Evolutionary conservation across 2,329 filamentous ascomycete species (phyloP), one percentile per base, ranked within the genome.

Genomic region (Tolypocladium tundrense): DNA sequence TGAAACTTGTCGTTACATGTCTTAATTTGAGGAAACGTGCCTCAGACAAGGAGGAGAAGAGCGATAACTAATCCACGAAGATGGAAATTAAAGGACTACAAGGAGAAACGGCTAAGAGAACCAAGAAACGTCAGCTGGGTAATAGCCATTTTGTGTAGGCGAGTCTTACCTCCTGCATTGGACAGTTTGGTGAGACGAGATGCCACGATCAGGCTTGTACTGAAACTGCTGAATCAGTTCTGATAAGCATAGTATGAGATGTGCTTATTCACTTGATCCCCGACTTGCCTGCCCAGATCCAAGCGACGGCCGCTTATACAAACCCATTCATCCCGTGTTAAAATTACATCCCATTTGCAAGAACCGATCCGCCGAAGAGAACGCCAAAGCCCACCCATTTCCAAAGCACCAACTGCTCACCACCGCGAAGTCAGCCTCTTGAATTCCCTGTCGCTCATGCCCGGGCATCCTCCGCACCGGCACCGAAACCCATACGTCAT

Each of bases 401-500:
- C 27, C 16, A 2, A n/a, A 11, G 24, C 11, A 13, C 24, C 9
- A 33, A 11, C 27, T 9, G 27, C 27, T 55, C 53, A 59, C 58
- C 58, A 59, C 7, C 42, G 52, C 9, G 55, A 55, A 6, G 55
- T 59, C 8, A 57, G 45, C 37, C 48, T 57, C 13, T 11, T 19
- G 3, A 55, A 7, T 6, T 60, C 53, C 31, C 13, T 13, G 14
- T 66, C 60, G 19, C 59, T 58, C 2, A 67, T 33, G 3, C 69
- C 69, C 11, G 61, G 56, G 58, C 82, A 84, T 2, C 67, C 71
- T 13, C 77, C 77, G 56, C 82, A 85, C 4, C 67, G 61, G 64
- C 82, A 85, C 2, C 72, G 66, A 59, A 85, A 85, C 0, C 82
- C 82, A 62, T 79, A 84, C 11, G 72, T 70, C 8, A 64, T 57